These are phyloP conservation scores for Lachancea waltii DNA, from an alignment of 805 yeast species.

Conservation along the genomic window DNA sequence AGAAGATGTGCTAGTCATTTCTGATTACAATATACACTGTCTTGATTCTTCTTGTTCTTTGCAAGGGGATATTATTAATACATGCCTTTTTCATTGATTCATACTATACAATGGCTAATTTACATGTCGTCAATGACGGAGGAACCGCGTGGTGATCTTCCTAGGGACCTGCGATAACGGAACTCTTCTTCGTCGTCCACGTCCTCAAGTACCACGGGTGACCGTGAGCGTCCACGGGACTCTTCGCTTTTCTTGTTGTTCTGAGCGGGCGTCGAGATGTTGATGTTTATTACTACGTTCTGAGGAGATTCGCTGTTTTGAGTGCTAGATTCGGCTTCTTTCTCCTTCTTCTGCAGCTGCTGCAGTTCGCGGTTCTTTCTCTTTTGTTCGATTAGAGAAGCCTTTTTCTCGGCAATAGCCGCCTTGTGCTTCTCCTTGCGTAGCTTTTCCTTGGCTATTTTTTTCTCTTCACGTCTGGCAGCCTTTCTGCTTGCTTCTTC, in stretches of 20 bases:
- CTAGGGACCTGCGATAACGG: slow-evolving; percentile 23
- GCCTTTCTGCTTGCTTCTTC: slow-evolving; percentile 6
- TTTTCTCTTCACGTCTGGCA: slow-evolving; percentile 1
- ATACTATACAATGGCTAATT: too few relatives aligned
- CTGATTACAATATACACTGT: too few relatives aligned
- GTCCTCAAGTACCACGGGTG: slow-evolving; percentile 28
- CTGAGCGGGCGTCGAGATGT: slow-evolving; percentile 1
- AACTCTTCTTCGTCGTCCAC: slow-evolving; percentile 31
- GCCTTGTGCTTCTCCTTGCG: background rate
- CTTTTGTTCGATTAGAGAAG: slow-evolving; percentile 5
- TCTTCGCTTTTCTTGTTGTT: background rate
- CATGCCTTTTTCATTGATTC: too few relatives aligned
- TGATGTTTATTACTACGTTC: slow-evolving; percentile 7
- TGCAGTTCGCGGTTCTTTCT: slow-evolving; percentile 1
- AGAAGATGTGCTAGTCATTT: too few relatives aligned
- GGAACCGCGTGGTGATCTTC: slow-evolving; percentile 21
- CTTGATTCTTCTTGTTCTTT: too few relatives aligned
- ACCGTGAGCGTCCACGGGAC: slow-evolving; percentile 8
- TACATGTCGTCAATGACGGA: slow-evolving; percentile 28
- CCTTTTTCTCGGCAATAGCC: slow-evolving; percentile 7
- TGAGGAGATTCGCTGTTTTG: background rate
- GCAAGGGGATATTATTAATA: background rate
- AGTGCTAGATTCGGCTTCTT: background rate
- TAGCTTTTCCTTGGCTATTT: slow-evolving; percentile 1
- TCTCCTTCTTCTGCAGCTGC: background rate